Base-by-base conservation (phyloP, 495 filamentous ascomycete genomes). In the Trichocladium uniseriatum region DNA sequence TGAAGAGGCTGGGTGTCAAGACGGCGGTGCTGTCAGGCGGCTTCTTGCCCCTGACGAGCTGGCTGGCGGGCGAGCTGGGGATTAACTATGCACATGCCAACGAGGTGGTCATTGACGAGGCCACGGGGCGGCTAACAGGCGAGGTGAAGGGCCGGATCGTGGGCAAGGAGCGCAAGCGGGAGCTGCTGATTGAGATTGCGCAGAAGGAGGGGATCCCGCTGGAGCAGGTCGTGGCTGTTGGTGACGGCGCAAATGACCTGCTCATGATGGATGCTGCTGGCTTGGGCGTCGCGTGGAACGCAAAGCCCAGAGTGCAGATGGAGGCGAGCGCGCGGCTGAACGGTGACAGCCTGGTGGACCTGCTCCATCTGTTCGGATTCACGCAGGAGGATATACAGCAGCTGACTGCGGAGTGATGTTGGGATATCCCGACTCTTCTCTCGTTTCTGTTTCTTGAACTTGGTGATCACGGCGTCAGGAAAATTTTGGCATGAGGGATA, bases 211-310 rank as follows among this genome's bases (percentile, higher is more conserved):
- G 71, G 20, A 81, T 94, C 38, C 60, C 78, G 1, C 65, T 90
- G 14, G 72, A 81, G n/a, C 84, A 94, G 66, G 83, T 86, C 11
- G 69, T 96, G 22, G 86, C 87, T 9, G 83, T 96, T 1, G 92
- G 92, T 11, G 92, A 98, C 59, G 92, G 92, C 20, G 90, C 92
- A 34, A 98, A 98, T 58, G 92, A 98, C 59, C 71, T 98, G 32
- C 74, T 84, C 36, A 98, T 98, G 92, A 86, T 98, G 69, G 74
- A 78, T 22, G 80, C 80, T 41, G 91, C 92, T 15, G 92, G 91
- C 5, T 66, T 96, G 48, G 92, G 92, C 5, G 81, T 97, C 34
- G 92, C 92, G 13, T 95, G 89, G 78, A 86, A 89, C 64, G 92
- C 92, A 20, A 98, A 98, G 72, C 84, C 83, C 43, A 80, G 79